Evolutionary conservation across 2,329 filamentous ascomycete genomes (phyloP), one percentile per base, ranked within the genome.

Genomic region (Penicillium sp.): DNA sequence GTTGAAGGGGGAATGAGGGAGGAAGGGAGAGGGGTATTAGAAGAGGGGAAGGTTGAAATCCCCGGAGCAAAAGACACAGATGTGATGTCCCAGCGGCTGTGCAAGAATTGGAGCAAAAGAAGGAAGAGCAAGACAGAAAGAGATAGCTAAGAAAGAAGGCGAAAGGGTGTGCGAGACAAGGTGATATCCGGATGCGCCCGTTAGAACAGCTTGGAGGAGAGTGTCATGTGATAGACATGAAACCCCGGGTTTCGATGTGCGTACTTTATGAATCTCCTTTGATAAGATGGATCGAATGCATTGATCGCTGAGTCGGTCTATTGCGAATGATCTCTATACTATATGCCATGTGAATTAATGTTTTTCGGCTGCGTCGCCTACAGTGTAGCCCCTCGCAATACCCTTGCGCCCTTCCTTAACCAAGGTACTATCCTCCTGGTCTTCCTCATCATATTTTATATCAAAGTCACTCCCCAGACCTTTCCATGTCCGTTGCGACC

Each of bases 341-440:
- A 40, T n/a, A n/a, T 27, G 10, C 33, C 25, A 38, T 37, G 19
- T 38, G 16, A 19, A 31, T 46, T 63, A 69, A 55, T 68, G 70
- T 49, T 63, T 71, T 40, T 70, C 67, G 46, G 61, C 59, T 41
- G 75, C 76, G 16, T 83, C 81, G 7, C 87, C 88, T 44, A 93
- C 86, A 0, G 77, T 82, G 73, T 99, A 99, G 0, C 92, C 93
- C 62, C 88, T 83, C 29, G 93, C 93, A 49, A 97, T 83, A 13
- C 93, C 93, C 57, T 84, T 87, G 56, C 89, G 81, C 1, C 93
- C 93, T 70, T 96, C 84, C 64, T 95, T 89, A 49, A 99, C 80
- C 14, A 81, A 67, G 1, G 87, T 84, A 48, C 87, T 79, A 33
- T 73, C 64, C 7, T 45, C 56, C 12, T 74, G 74, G n/a, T 72